Percentiles rank a stretch among this genome's conserved stretches.
Conservation (phyloP, 2,329 filamentous ascomycete genomes). For the Colletotrichum simmondsii region DNA sequence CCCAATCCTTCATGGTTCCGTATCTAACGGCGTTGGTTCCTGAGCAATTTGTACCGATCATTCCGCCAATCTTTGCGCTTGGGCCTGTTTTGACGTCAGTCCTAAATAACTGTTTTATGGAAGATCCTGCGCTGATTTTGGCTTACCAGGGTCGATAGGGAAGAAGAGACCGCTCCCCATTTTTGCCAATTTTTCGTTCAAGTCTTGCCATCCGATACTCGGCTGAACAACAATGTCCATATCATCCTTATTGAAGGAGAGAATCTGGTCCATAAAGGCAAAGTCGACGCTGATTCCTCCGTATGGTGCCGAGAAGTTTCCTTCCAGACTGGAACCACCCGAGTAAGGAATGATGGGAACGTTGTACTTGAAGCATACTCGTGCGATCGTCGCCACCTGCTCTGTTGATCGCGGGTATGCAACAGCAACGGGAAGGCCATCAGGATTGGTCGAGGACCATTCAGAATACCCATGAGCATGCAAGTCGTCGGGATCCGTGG, state of each 20-base stretch:
- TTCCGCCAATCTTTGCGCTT: conserved; percentile 79
- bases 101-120: neutral
- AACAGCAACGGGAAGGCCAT: conserved; percentile 70
- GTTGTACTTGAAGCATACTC: conserved; percentile 80
- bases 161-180: conserved; percentile 85
- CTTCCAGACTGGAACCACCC: conserved; percentile 87
- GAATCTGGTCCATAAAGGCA: conserved; percentile 83
- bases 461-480: conserved; percentile 73
- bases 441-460: conserved; percentile 72
- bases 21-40: conserved; percentile 85
- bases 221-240: conserved; percentile 96
- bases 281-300: conserved; percentile 94
- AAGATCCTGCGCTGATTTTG: neutral
- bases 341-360: conserved; percentile 90
- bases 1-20: conserved; percentile 90
- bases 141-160: conserved; percentile 83
- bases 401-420: conserved; percentile 71
- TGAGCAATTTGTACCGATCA: conserved; percentile 83
- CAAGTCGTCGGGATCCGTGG: conserved; percentile 71
- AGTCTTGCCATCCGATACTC: conserved; percentile 89
- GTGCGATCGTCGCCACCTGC: conserved; percentile 68
- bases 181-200: conserved; percentile 78
- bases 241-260: conserved; percentile 84
- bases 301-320: conserved; percentile 87
- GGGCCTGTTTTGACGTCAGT: conserved; percentile 53